Evolutionary conservation across 2,329 filamentous ascomycete species (phyloP).

Genomic region (Exophiala phaeomuriformis): DNA sequence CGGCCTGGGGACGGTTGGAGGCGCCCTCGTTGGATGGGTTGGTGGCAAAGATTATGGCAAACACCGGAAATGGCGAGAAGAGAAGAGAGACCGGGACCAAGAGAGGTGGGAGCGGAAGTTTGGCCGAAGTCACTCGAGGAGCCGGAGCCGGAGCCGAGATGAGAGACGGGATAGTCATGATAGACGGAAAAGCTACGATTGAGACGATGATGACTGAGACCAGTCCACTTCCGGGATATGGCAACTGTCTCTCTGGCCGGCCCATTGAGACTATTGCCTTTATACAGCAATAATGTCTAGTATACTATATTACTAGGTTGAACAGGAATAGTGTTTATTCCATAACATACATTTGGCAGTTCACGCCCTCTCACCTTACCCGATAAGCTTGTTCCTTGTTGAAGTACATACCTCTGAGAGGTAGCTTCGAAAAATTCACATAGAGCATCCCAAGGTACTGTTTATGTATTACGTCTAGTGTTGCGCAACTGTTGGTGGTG

Average conservation of each 20-base stretch:
- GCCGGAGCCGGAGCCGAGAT: conserved; percentile 17
- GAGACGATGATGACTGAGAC: background rate
- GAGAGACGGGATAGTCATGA: conserved; percentile 6
- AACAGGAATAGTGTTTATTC: background rate
- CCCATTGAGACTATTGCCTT: background rate
- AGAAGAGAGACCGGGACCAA: conserved; percentile 23
- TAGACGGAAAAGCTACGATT: conserved; percentile 8
- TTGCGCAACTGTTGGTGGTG: no score
- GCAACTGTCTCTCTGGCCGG: background rate
- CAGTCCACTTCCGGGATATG: no score
- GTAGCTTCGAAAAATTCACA: no score
- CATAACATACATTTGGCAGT: no score
- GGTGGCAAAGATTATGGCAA: conserved; percentile 28
- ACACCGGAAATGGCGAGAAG: conserved; percentile 25
- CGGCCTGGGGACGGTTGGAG: conserved; percentile 27
- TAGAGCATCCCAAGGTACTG: no score
- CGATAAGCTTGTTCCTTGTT: no score
- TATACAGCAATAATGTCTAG: background rate
- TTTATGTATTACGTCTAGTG: no score
- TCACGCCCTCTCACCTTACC: no score
- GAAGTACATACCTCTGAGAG: no score
- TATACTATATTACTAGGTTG: no score
- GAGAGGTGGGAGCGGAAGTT: conserved; percentile 24
- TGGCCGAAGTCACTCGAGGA: background rate
- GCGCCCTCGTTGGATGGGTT: conserved; percentile 26